These are phyloP conservation scores for Jamesozyma piceae DNA, from an alignment of 805 yeast genomes.

Conservation along the genomic window DNA sequence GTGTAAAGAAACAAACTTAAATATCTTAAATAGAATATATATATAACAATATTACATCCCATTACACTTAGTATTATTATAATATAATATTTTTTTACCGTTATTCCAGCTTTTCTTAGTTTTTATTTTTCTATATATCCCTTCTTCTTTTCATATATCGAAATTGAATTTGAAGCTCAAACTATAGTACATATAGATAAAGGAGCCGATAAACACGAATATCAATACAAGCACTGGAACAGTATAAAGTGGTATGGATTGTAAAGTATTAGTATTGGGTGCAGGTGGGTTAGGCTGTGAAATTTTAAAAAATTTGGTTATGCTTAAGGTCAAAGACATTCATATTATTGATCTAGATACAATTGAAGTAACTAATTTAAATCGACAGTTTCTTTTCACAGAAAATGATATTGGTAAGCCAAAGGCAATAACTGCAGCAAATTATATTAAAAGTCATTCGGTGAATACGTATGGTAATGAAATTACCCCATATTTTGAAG, in stretches of 20 bases:
- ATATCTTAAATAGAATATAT: not conserved
- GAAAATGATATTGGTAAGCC: conserved; percentile 75
- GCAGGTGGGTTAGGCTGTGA: conserved; percentile 97
- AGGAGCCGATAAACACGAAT: too few species aligned
- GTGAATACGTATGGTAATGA: conserved; percentile 26
- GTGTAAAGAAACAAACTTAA: conserved; percentile 31
- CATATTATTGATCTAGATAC: conserved; percentile 89
- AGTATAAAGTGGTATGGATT: conserved; percentile 12
- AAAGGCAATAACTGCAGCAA: conserved; percentile 71
- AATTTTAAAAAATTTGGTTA: conserved; percentile 63
- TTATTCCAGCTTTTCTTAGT: too few species aligned
- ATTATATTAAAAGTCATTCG: conserved; percentile 35
- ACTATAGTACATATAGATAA: too few species aligned
- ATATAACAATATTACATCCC: too few species aligned
- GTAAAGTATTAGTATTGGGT: conserved; percentile 65
- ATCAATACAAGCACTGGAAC: too few species aligned
- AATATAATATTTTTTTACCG: too few species aligned
- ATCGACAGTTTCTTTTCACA: conserved; percentile 81
- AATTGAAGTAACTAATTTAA: conserved; percentile 80
- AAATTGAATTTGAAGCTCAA: too few species aligned
- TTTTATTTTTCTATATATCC: too few species aligned
- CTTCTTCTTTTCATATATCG: too few species aligned
- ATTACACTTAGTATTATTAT: too few species aligned
- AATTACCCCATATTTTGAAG: conserved; percentile 53
- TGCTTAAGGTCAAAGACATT: conserved; percentile 52